A percentile compares a stretch with the other conserved stretches of the same genome.
Conservation (phyloP, 352 stramenopile species). For the Hyaloperonospora brassicae region DNA sequence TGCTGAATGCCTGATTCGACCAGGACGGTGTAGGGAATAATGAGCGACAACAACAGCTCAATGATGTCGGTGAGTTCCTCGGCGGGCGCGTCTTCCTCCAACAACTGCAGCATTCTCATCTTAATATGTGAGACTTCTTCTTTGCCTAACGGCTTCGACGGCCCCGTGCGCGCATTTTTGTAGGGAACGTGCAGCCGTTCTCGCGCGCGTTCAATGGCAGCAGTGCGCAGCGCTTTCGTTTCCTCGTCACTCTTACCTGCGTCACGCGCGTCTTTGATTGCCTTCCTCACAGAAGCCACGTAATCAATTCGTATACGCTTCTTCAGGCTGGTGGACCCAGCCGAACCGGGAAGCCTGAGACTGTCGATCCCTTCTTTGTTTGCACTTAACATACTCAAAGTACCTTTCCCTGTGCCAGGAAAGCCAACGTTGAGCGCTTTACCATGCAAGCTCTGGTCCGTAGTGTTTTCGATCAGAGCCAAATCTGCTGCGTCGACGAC, state of each 20-base stretch:
- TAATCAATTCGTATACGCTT: constrained; percentile 83
- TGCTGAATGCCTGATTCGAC: constrained; percentile 65
- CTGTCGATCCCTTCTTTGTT: constrained; percentile 24
- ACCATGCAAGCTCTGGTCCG: constrained; percentile 36
- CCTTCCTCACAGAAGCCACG: constrained; percentile 75
- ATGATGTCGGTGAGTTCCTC: constrained; percentile 78
- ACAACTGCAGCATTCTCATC: constrained; percentile 76
- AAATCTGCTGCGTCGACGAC: constrained; percentile 79
- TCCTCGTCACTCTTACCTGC: constrained; percentile 73
- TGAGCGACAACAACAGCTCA: constrained; percentile 69
- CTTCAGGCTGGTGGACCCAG: constrained; percentile 38
- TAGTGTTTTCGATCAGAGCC: constrained; percentile 43
- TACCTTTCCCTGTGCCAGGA: constrained; percentile 22
- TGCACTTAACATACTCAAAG: constrained; percentile 1
- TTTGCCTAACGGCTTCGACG: constrained; percentile 70
- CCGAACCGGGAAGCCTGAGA: constrained; percentile 5
- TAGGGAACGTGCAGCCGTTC: constrained; percentile 73
- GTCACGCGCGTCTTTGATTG: constrained; percentile 67
- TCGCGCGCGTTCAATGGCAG: constrained; percentile 65
- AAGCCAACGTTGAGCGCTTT: constrained; percentile 31
- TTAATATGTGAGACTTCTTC: constrained; percentile 81
- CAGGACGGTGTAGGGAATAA: constrained; percentile 66
- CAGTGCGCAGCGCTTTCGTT: constrained; percentile 53
- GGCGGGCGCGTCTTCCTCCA: constrained; percentile 72
- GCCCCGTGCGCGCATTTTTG: constrained; percentile 65